Conservation (phyloP, 192 early-diverging fungal genomes). For the Backusella morwellensis region DNA sequence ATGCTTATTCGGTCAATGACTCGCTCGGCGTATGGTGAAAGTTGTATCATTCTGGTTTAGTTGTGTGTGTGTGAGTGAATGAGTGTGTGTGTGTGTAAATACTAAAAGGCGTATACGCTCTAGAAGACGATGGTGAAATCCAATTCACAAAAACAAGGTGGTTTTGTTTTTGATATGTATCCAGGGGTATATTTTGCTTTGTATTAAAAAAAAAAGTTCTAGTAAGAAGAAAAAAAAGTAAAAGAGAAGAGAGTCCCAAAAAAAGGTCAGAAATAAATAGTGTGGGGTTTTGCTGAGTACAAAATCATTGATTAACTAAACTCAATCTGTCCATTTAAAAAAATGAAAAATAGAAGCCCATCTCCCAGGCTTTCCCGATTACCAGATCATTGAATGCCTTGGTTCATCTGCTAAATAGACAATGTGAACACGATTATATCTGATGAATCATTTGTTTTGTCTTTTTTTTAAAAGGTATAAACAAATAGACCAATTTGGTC, state of each 20-base stretch:
- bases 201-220: not conserved
- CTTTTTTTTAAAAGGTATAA: not conserved
- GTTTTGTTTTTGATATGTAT: not conserved
- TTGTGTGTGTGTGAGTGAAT: not conserved
- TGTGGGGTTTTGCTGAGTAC: slow-evolving; percentile 4
- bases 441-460: not conserved
- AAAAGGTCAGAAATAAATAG: not conserved
- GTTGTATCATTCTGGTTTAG: slow-evolving; percentile 13
- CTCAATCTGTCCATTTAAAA: not conserved
- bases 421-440: not conserved
- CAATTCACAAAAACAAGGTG: not conserved
- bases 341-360: not conserved
- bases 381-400: not conserved
- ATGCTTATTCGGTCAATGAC: slow-evolving; percentile 33
- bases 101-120: slow-evolving; percentile 1
- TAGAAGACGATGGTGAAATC: not conserved
- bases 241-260: not conserved
- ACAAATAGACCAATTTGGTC: not conserved
- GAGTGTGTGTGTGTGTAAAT: not conserved
- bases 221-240: not conserved
- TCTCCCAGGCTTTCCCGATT: not conserved
- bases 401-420: not conserved
- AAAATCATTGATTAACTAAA: slow-evolving; percentile 4
- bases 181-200: not conserved
- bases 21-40: slow-evolving; percentile 26